Conservation (phyloP, 2,329 filamentous ascomycete species). For the Apiospora aurea region DNA sequence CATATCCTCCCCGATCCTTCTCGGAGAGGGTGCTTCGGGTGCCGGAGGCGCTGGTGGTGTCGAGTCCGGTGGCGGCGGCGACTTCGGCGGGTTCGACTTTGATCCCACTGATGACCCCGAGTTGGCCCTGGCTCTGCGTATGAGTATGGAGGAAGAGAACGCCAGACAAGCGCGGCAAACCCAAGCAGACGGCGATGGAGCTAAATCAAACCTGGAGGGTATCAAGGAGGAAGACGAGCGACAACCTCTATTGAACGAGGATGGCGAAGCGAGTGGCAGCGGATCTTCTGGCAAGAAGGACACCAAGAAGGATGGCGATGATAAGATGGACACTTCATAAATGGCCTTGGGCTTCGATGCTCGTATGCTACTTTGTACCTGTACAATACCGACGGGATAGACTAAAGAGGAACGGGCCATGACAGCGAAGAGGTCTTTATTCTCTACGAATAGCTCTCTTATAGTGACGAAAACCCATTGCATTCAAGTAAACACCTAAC, state of each 20-base stretch:
- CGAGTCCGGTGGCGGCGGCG: constrained; percentile 65
- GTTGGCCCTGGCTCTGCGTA: constrained; percentile 89
- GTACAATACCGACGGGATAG: constrained; percentile 26
- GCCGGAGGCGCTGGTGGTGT: constrained; percentile 60
- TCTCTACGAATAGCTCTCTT: constrained; percentile 11
- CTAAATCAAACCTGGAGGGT: constrained; percentile 78
- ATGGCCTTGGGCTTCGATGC: constrained; percentile 11
- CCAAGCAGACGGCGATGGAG: constrained; percentile 75
- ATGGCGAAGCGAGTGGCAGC: constrained; percentile 69
- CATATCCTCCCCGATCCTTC: constrained; percentile 86
- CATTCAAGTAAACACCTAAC: constrained; percentile 23
- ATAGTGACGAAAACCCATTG: background rate
- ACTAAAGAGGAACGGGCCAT: constrained; percentile 13
- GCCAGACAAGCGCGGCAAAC: constrained; percentile 88
- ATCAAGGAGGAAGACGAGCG: constrained; percentile 83
- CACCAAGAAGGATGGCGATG: constrained; percentile 60
- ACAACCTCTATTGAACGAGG: constrained; percentile 68
- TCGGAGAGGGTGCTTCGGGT: constrained; percentile 74
- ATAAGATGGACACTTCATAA: constrained; percentile 92
- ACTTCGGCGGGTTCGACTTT: constrained; percentile 83
- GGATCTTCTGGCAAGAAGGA: constrained; percentile 54
- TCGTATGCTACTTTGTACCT: constrained; percentile 4
- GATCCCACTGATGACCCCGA: constrained; percentile 94
- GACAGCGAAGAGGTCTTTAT: background rate
- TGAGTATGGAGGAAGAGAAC: constrained; percentile 99